Base-by-base conservation (phyloP, 495 filamentous ascomycete species). In the Tuber umbilicatum region DNA sequence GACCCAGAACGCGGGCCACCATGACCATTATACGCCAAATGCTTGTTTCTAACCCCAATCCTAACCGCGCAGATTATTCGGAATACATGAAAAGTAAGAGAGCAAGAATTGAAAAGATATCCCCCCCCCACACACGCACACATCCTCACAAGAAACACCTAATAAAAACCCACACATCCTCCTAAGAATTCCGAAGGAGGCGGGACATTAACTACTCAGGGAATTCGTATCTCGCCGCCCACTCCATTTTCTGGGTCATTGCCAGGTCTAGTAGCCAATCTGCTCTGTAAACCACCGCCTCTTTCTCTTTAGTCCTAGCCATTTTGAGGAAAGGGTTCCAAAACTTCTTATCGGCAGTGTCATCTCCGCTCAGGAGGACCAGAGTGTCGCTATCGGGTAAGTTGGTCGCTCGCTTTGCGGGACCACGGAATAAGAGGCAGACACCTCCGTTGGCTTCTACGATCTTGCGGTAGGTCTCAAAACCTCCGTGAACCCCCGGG, bases 261-360 rank as follows among this genome's bases (percentile, higher is more conserved):
- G 93, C 92, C 75, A 93, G 89, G 75, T 93, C 90, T 78, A 98
- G 84, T 78, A 98, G 81, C 96, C 96, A 99, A 79, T 98, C 93
- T 31, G 90, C 86, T 31, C 86, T 87, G 23, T 97, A 92, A 70
- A 99, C 90, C 40, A 90, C 86, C 14, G 92, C 90, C 50, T 88
- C 87, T 85, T 92, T 92, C 75, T 90, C 88, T 27, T 90, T 88
- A 50, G 88, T 89, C 70, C 84, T 83, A 12, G 92, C 93, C 87
- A 94, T 88, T 74, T 91, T 88, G 73, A 90, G 86, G 83, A 98
- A 98, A 73, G 87, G 88, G 10, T 86, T 84, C 94, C 94, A 98
- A 67, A 97, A 83, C 75, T 86, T 88, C 79, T 86, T 88, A 77
- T 98, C 94, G 7, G 88, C 87, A 37, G 87, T 76, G 19, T 85